Evolutionary conservation across 768 basidiomycete genomes (phyloP).

Genomic region (Termitomyces sp.): DNA sequence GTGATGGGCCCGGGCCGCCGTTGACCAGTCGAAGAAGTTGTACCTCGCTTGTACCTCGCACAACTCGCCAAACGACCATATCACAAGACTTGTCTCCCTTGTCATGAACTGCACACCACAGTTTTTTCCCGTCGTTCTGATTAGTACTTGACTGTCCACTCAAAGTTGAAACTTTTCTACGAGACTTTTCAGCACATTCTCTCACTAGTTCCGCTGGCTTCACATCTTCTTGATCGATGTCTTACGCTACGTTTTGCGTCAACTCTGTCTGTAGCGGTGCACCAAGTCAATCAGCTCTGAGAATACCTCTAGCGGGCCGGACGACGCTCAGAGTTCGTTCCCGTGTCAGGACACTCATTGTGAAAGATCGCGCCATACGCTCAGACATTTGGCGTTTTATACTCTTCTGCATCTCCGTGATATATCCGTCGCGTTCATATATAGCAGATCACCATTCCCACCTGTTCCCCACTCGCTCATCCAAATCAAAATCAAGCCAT

Average conservation of each 20-base stretch:
- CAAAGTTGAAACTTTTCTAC: not conserved
- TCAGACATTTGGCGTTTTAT: too few relatives aligned
- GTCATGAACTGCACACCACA: not conserved
- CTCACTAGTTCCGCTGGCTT: too few relatives aligned
- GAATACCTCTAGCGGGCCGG: not conserved
- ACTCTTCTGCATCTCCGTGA: not conserved
- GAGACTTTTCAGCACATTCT: not conserved
- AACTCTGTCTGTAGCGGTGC: too few relatives aligned
- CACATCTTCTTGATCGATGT: too few relatives aligned
- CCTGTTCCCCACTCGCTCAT: not conserved
- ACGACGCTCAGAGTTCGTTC: not conserved
- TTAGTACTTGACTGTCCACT: not conserved
- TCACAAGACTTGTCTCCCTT: not conserved
- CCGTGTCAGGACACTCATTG: not conserved
- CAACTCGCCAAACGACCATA: not conserved
- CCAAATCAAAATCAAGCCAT: not conserved
- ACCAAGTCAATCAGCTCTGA: not conserved
- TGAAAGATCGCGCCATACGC: not conserved
- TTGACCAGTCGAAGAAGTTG: not conserved
- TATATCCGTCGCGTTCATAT: slow-evolving; percentile 1
- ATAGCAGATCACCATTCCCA: not conserved
- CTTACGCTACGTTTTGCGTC: not conserved
- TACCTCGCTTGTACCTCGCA: not conserved
- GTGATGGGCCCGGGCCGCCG: not conserved
- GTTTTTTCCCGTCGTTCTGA: not conserved